Evolutionary conservation across 140 eudicot species (phyloP), one percentile per base, ranked within the genome.

Genomic region (Anethum foeniculum): DNA sequence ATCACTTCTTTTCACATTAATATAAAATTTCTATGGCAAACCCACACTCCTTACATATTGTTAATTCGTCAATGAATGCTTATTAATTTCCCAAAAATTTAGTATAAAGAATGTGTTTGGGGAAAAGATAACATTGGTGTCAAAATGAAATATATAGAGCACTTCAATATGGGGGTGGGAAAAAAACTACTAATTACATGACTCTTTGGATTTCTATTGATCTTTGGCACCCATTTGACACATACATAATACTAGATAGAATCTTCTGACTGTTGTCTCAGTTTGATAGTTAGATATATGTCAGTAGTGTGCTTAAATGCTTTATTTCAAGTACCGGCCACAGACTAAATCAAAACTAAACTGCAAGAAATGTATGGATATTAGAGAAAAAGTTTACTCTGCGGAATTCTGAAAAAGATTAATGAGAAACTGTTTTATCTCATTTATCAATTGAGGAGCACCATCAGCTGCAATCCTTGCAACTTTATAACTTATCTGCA

Each of bases 391-490:
- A 79, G 86, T 91, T 82, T 39, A 96, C 99, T 87, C 97, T 68
- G 96, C 97, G 79, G 99, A 85, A 82, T 81, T 49, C 83, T 90
- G 97, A 84, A 91, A 93, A 85, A 96, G 90, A 81, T 88, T 96
- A 75, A 93, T 88, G 83, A 93, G 90, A 83, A 89, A 92, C 75
- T 85, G 83, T 85, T 91, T 91, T 25, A 89, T 44, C 65, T 84
- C 80, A 78, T 83, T 88, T 60, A 89, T 60, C 77, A 91, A 80
- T 76, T 86, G 83, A 71, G 87, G 87, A 81, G 87, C 88, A 83
- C 96, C 98, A 89, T 93, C 97, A 77, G 98, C 97, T 36, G 86
- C 94, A 75, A 96, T 86, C 73, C 89, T 87, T 71, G 88, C 84
- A 78, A 96, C 97, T 87, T 87, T 87, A 80, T 77, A 86, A 83